Base-by-base conservation (phyloP, 2,329 filamentous ascomycete species). In the Grosmannia serpens region DNA sequence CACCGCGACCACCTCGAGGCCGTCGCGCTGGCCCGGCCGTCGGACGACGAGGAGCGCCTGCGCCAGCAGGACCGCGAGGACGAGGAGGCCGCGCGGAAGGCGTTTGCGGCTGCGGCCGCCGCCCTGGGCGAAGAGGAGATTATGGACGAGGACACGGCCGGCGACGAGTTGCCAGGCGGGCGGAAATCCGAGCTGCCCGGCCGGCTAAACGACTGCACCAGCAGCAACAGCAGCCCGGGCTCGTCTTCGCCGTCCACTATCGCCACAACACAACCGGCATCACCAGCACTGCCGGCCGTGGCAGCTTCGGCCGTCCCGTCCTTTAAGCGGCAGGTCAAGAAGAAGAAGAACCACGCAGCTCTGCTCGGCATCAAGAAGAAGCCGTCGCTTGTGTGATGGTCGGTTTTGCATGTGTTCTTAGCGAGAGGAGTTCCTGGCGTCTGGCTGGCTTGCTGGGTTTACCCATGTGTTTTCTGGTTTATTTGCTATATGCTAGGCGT, bases 351-450 rank as follows among this genome's bases (percentile, higher is more conserved):
- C 60, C 81, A 87, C 59, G 76, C 84, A 0, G 84, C 86, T 17
- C 75, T 85, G 26, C 71, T 96, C 54, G 91, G 91, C 1, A 91
- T 96, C 66, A 96, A 96, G 77, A 94, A 89, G 78, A 92, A 91
- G 73, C 75, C 79, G 20, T 75, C 80, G 1, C 67, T 85, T 22
- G 78, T 83, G 5, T 85, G 67, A 71, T 0, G 41, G 2, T 8
- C 41, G 20, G 17, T 9, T 17, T 20, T n/a, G 41, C n/a, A 44
- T 20, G 20, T n/a, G 35, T 15, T 38, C 17, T 35, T 2, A 17
- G 5, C 15, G 7, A 1, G 35, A 38, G 35, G 35, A 17, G 35
- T 38, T 38, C 9, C 31, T 38, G 35, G 35, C 15, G 35, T 15
- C 17, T 38, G 35, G 11, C 11, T 38, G 15, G 10, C 11, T 3